phyloP scores from a whole-genome alignment of 169 alveolate genomes.

The Cryptosporidium tyzzeri region DNA sequence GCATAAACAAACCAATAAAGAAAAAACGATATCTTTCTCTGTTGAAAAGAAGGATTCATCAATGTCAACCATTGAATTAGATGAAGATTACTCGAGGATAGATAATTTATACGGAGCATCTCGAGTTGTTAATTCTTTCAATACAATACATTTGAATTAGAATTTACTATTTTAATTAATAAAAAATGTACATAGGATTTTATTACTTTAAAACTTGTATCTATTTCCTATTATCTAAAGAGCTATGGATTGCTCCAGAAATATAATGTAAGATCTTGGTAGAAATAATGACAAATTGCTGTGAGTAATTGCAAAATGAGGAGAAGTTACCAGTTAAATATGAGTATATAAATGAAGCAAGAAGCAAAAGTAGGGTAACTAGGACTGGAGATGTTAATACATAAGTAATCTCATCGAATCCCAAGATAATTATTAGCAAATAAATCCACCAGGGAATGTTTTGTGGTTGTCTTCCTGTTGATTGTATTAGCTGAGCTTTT shows the following conservation, averaged over 20 bases:
- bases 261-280: conserved; percentile 33
- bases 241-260: conserved; percentile 30
- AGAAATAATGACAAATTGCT: conserved; percentile 16
- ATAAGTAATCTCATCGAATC: conserved; percentile 60
- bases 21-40: background rate
- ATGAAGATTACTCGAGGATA: conserved; percentile 51
- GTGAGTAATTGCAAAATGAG: conserved; percentile 8
- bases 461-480: conserved; percentile 68
- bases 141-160: conserved; percentile 50
- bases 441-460: conserved; percentile 76
- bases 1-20: background rate
- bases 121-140: conserved; percentile 50
- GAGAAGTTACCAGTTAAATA: conserved; percentile 51
- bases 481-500: conserved; percentile 69
- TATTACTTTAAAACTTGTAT: background rate
- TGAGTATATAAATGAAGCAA: conserved; percentile 30
- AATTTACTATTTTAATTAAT: background rate
- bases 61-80: conserved; percentile 42
- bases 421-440: conserved; percentile 35
- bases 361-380: conserved; percentile 22
- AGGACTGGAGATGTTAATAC: conserved; percentile 54
- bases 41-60: conserved; percentile 4
- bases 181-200: background rate
- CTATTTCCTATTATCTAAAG: conserved; percentile 23
- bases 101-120: conserved; percentile 57